Evolutionary conservation across 305 asterid species (phyloP), one percentile per base, ranked within the genome.

Genomic region (Solanum aculeatissimum): DNA sequence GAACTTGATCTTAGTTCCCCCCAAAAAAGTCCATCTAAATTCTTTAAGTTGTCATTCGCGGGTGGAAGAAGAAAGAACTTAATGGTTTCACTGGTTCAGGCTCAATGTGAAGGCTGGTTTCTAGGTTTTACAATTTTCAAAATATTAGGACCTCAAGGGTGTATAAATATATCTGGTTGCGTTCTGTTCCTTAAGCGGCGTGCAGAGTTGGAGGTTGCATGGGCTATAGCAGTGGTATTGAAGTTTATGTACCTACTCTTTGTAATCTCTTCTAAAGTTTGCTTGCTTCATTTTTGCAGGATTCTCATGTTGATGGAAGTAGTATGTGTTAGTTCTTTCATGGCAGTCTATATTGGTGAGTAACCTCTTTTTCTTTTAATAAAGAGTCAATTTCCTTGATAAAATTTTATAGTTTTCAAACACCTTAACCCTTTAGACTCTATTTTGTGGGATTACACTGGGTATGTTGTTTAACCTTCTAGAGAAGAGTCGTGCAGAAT

Each of bases 271-370:
- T 86, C 16, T 74, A 15, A 15, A 23, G n/a, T 14, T 74, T 47
- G 55, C 74, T 83, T 91, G 83, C 85, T 80, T 87, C 83, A 85
- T 86, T 84, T 83, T 88, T 90, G 91, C 95, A 97, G 99, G 95
- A 94, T 93, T 65, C 84, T 95, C 87, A 93, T 97, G 97, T 87
- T 97, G 89, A 88, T 89, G 81, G 98, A 97, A 91, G 98, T 95
- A 86, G 80, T 91, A 82, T 97, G 94, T 92, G 97, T 96, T 66
- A 95, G 94, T 11, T 97, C 93, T 89, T 94, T 97, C 87, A 91
- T 93, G 91, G 93, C 97, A 86, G 83, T 91, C 65, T 97, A 97
- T 84, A 90, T 97, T 72, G 98, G 99, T 97, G 89, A 92, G 98
- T 92, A 86, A 83, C 18, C 62, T 27, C 45, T 43, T 49, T 77